phyloP scores from a whole-genome alignment of 2,329 filamentous ascomycete genomes.

The Teratosphaeria zuluensis region DNA sequence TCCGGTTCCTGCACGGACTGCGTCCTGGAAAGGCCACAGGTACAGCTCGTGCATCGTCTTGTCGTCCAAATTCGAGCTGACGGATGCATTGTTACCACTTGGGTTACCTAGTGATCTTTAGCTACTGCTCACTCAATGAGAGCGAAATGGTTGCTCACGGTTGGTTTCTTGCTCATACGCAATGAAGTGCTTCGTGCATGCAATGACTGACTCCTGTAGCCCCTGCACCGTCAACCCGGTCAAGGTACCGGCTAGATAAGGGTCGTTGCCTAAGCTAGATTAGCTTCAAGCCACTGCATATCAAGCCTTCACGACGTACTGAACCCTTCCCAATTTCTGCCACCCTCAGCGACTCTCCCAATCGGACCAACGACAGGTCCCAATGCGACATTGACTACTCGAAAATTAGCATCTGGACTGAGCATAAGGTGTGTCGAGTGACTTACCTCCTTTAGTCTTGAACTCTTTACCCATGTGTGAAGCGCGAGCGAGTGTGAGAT shows the following conservation, averaged over 20 bases:
- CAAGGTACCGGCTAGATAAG: slow-evolving; percentile 20
- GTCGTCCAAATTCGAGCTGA: slow-evolving; percentile 53
- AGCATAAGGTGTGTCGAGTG: background rate
- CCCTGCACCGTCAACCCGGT: slow-evolving; percentile 16
- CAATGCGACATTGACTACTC: slow-evolving; percentile 53
- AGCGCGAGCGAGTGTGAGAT: background rate
- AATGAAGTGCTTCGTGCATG: slow-evolving; percentile 70
- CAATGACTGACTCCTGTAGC: slow-evolving; percentile 58
- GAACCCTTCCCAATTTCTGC: slow-evolving; percentile 63
- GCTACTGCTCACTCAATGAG: slow-evolving; percentile 45
- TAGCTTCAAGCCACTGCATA: background rate
- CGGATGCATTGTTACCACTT: slow-evolving; percentile 17
- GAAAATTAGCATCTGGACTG: background rate
- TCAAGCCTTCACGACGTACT: background rate
- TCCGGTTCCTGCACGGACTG: slow-evolving; percentile 40
- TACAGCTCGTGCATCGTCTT: slow-evolving; percentile 42
- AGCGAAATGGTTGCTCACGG: slow-evolving; percentile 41
- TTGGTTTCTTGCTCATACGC: slow-evolving; percentile 66
- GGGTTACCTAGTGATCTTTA: background rate
- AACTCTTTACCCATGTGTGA: slow-evolving; percentile 24
- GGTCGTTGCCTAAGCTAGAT: slow-evolving; percentile 14
- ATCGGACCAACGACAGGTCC: slow-evolving; percentile 69
- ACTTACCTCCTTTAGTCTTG: slow-evolving; percentile 19
- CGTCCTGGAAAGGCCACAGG: slow-evolving; percentile 38
- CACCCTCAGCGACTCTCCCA: slow-evolving; percentile 41